These are phyloP conservation scores for Microthyrium microscopicum DNA, from an alignment of 2,329 filamentous ascomycete genomes.

Conservation along the genomic window DNA sequence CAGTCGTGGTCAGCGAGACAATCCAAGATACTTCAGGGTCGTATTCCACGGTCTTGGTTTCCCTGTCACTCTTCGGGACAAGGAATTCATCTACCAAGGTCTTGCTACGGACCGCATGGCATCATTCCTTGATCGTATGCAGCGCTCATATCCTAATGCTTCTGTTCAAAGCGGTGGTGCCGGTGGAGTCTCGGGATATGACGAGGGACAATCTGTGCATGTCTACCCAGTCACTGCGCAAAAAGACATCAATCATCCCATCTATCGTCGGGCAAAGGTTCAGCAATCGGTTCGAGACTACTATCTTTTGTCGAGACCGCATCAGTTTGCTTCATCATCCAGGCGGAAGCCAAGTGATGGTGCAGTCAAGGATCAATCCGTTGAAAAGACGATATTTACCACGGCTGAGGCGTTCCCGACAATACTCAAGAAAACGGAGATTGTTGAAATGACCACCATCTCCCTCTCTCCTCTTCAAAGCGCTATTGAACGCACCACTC, in stretches of 20 bases:
- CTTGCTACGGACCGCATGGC: constrained; percentile 58
- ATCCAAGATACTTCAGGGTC: constrained; percentile 82
- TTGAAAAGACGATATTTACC: constrained; percentile 71
- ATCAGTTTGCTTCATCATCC: constrained; percentile 59
- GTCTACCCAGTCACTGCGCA: constrained; percentile 68
- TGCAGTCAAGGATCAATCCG: constrained; percentile 51
- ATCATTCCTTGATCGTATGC: constrained; percentile 80
- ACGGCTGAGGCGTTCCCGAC: constrained; percentile 82
- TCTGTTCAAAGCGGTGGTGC: constrained; percentile 58
- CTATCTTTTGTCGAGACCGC: constrained; percentile 60
- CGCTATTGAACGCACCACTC: constrained; percentile 75
- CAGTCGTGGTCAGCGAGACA: constrained; percentile 59
- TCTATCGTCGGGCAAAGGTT: constrained; percentile 78
- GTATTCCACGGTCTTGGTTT: constrained; percentile 82
- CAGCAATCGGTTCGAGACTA: constrained; percentile 75
- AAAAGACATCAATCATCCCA: constrained; percentile 63
- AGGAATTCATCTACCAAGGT: constrained; percentile 84
- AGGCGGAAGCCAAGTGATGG: constrained; percentile 53
- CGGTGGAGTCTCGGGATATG: too few relatives aligned
- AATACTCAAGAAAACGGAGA: constrained; percentile 74
- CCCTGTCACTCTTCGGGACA: constrained; percentile 62
- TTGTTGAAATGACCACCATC: constrained; percentile 51
- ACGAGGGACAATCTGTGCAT: constrained; percentile 81
- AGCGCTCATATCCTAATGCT: constrained; percentile 73
- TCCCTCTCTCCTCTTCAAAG: constrained; percentile 62